Evolutionary conservation across 1,139 yeast species (phyloP), one percentile per base, ranked within the genome.

Genomic region (Nadsonia commutata): DNA sequence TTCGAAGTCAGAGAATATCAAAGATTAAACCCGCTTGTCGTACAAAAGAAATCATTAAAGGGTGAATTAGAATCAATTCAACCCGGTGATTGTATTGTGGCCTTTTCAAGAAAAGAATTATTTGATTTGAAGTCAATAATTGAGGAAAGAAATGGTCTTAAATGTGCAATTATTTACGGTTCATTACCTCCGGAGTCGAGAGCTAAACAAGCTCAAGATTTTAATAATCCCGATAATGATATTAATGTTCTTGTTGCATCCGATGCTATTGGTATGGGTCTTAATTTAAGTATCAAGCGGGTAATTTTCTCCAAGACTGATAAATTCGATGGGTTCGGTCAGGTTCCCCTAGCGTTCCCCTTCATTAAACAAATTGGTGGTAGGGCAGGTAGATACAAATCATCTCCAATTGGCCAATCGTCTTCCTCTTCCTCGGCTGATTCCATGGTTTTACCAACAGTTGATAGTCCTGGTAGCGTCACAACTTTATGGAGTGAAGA

Each of bases 251-350:
- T 90, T 40, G 84, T 90, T 3, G 97, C 98, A 0, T 83, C 96
- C 1, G 98, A 90, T 65, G 99, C 99, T 0, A 77, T 90, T 46
- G 98, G 98, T 2, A 90, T 90, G 97, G 99, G 99, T 0, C 68
- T 90, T 43, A 90, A 90, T 56, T 67, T 90, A 54, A 79, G 81
- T 20, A 86, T 90, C 51, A 76, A 78, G 48, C 66, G 98, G 46
- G 74, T 90, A 16, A 72, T 90, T 1, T 88, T 90, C 55, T 74
- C 80, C 22, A 70, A 79, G 0, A 67, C 74, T 20, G 60, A 59
- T 42, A 93, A 90, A 60, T 90, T 72, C 53, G 76, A 86, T 56
- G 97, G 97, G 3, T 62, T 68, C 49, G 63, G 63, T 2, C 60
- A 61, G 2, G 60, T 88, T 37, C 66, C 80, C 0, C 40, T 41